Base-by-base conservation (phyloP, 1,139 yeast genomes). In the Suhomyces bolitotheri region DNA sequence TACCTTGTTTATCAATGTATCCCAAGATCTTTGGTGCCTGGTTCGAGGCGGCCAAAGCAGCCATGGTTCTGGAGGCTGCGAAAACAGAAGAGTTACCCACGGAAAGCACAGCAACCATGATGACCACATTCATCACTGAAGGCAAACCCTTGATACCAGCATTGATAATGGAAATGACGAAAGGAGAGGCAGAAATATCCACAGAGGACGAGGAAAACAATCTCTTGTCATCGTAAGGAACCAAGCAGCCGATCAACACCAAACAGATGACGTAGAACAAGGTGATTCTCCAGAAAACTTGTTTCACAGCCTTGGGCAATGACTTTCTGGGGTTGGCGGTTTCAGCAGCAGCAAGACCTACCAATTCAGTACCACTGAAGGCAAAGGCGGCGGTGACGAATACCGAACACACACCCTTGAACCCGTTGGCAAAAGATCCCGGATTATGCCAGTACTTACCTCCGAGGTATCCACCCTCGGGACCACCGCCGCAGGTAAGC, bases 11-110 rank as follows among this genome's bases (percentile, higher is more conserved):
- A 59, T 86, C 95, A 52, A 85, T 76, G 63, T 84, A 87, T 45
- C 80, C 84, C 39, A 80, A 73, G 48, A 76, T 64, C 53, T 72
- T 71, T 48, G 96, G 96, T 16, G 94, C 90, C 58, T 78, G 80
- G 21, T 89, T 87, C 52, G 86, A 82, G 46, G 83, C 82, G 30
- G 96, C 87, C 46, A 89, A 70, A 10, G 95, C 85, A 45, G 85
- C 82, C 46, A 88, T 62, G 15, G 95, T 80, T 71, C 96, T 79
- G 23, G 95, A 84, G 39, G 89, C 78, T 21, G 82, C 95, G 49
- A 72, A 81, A 16, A 81, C 84, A 8, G 82, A 74, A 16, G 58
- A 51, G 51, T 53, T 53, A 43, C 57, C 60, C 20, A 54, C 59
- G 13, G 57, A 51, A 40, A 53, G 46, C 25, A 53, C 58, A n/a